These are phyloP conservation scores for Dictyostelium capitatum DNA, from an alignment of 78 protist species.

Conservation along the genomic window DNA sequence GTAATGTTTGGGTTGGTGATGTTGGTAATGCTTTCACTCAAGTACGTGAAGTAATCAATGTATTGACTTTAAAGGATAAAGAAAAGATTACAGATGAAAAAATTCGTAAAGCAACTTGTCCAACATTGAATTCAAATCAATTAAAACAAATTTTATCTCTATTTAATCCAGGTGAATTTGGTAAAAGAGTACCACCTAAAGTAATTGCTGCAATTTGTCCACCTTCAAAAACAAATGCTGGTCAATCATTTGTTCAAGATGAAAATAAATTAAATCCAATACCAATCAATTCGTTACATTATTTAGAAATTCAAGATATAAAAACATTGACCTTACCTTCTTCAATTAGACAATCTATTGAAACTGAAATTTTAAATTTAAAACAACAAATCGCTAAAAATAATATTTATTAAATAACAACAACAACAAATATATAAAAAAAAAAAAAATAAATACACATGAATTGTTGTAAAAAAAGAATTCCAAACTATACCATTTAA, in stretches of 20 bases:
- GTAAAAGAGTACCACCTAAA: conserved; percentile 33
- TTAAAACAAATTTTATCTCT: conserved; percentile 48
- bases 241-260: conserved; percentile 38
- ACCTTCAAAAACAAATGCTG: background rate
- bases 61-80: conserved; percentile 38
- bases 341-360: conserved; percentile 46
- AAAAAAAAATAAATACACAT: no score
- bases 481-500: no score
- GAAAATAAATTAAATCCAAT: background rate
- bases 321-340: conserved; percentile 22
- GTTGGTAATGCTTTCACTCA: conserved; percentile 26
- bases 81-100: conserved; percentile 63
- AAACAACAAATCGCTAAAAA: conserved; percentile 15
- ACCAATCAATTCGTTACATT: conserved; percentile 59
- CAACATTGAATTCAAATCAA: conserved; percentile 41
- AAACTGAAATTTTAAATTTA: conserved; percentile 56
- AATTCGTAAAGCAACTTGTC: conserved; percentile 51
- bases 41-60: conserved; percentile 47
- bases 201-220: conserved; percentile 14
- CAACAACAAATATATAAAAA: no score
- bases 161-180: conserved; percentile 54
- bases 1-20: conserved; percentile 63
- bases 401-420: no score
- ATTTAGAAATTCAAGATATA: conserved; percentile 49
- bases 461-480: no score